phyloP scores from a whole-genome alignment of 441 rosid species.

The Theobroma grandiflorum region DNA sequence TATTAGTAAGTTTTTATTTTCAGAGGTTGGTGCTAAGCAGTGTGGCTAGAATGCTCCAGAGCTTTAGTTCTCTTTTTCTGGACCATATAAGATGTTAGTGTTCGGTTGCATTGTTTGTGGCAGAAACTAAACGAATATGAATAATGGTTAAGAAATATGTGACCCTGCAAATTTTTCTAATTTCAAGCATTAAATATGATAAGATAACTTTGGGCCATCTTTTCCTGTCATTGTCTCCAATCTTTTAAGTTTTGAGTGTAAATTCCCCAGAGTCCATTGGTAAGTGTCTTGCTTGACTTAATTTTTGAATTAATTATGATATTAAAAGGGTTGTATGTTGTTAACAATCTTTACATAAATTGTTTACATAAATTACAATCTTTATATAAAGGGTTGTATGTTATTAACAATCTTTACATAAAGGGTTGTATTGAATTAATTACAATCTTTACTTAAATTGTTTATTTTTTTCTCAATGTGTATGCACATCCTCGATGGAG shows the following conservation, averaged over 20 bases:
- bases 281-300: not conserved
- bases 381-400: no score
- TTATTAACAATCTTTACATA: no score
- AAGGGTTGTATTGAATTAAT: no score
- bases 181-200: not conserved
- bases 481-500: not conserved
- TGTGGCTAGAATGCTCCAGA: slow-evolving; percentile 23
- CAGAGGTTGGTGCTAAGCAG: slow-evolving; percentile 23
- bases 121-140: not conserved
- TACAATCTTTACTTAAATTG: not conserved
- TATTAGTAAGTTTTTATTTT: slow-evolving; percentile 56
- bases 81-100: not conserved
- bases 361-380: no score
- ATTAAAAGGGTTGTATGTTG: no score
- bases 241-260: not conserved
- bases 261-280: not conserved
- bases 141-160: slow-evolving; percentile 5
- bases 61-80: slow-evolving; percentile 9
- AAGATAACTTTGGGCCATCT: not conserved
- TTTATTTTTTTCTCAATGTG: not conserved
- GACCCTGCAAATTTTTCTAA: not conserved
- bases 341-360: not conserved
- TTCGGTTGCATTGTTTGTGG: not conserved
- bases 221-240: slow-evolving; percentile 3
- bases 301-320: not conserved